Evolutionary conservation across 208 protist genomes (phyloP).

Genomic region (Angomonas desouzai): DNA sequence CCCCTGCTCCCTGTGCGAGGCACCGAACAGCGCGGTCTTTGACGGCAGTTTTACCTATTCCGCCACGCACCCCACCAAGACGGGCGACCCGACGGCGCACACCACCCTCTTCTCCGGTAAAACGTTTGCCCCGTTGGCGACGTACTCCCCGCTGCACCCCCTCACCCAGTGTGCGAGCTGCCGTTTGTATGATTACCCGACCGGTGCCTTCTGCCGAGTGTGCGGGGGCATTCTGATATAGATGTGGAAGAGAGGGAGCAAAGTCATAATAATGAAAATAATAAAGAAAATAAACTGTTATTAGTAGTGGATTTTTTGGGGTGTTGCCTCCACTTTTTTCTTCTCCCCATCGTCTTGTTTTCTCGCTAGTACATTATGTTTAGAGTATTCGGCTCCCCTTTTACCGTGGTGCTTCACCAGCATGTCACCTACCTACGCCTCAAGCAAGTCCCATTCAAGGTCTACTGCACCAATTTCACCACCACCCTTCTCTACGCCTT

Average conservation of each 20-base stretch:
- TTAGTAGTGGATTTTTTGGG: no score
- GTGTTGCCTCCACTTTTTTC: neutral
- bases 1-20: slow-evolving; percentile 63
- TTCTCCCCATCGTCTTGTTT: neutral
- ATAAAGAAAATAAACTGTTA: no score
- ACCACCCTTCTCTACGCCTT: slow-evolving; percentile 67
- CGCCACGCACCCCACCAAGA: neutral
- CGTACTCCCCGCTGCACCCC: slow-evolving; percentile 52
- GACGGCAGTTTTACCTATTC: neutral
- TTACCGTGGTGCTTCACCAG: slow-evolving; percentile 67
- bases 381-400: slow-evolving; percentile 80
- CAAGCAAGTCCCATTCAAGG: slow-evolving; percentile 74
- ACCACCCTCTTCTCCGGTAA: slow-evolving; percentile 71
- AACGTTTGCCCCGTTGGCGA: slow-evolving; percentile 62
- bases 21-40: neutral
- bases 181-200: slow-evolving; percentile 55
- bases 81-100: slow-evolving; percentile 29
- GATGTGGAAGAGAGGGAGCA: neutral
- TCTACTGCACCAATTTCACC: slow-evolving; percentile 79
- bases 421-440: slow-evolving; percentile 78
- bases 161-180: slow-evolving; percentile 59
- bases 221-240: slow-evolving; percentile 69
- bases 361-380: no score
- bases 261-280: no score
- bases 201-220: slow-evolving; percentile 56